phyloP scores from a whole-genome alignment of 805 yeast genomes.

The Jamesozyma rosinii region DNA sequence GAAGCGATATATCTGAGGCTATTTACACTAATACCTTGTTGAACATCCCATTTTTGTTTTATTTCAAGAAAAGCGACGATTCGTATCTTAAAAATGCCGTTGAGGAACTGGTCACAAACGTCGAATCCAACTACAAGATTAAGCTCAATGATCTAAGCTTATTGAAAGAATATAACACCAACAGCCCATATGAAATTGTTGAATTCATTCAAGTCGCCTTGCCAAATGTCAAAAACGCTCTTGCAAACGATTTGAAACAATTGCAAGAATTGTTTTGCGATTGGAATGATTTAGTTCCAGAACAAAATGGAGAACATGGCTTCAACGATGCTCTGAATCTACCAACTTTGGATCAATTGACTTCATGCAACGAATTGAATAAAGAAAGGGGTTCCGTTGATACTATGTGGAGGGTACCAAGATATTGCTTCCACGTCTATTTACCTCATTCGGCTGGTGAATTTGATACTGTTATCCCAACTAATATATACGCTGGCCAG shows the following conservation, averaged over 20 bases:
- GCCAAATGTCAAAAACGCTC: conserved; percentile 38
- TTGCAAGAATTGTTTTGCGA: conserved; percentile 34
- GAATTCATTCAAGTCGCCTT: conserved; percentile 41
- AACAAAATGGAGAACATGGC: conserved; percentile 26
- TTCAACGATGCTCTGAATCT: conserved; percentile 28
- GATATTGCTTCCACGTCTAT: conserved; percentile 54
- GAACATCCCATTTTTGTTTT: conserved; percentile 55
- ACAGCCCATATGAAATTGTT: conserved; percentile 42
- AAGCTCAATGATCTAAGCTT: conserved; percentile 16
- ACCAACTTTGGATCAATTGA: conserved; percentile 33
- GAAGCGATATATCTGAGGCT: conserved; percentile 59
- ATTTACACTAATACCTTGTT: conserved; percentile 52
- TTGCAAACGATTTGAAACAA: conserved; percentile 37
- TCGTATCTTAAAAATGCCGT: conserved; percentile 26
- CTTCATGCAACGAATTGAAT: conserved; percentile 27
- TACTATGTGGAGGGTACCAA: conserved; percentile 56
- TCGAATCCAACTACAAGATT: conserved; percentile 28
- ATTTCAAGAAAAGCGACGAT: conserved; percentile 32
- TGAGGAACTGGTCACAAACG: conserved; percentile 39
- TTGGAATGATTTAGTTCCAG: conserved; percentile 29
- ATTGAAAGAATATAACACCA: conserved; percentile 21
- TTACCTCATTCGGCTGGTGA: conserved; percentile 39
- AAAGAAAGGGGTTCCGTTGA: conserved; percentile 46
- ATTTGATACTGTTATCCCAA: conserved; percentile 59
- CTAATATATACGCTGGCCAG: conserved; percentile 44